These are phyloP conservation scores for Aspergillus awamori DNA, from an alignment of 2,329 filamentous ascomycete genomes.

Conservation along the genomic window DNA sequence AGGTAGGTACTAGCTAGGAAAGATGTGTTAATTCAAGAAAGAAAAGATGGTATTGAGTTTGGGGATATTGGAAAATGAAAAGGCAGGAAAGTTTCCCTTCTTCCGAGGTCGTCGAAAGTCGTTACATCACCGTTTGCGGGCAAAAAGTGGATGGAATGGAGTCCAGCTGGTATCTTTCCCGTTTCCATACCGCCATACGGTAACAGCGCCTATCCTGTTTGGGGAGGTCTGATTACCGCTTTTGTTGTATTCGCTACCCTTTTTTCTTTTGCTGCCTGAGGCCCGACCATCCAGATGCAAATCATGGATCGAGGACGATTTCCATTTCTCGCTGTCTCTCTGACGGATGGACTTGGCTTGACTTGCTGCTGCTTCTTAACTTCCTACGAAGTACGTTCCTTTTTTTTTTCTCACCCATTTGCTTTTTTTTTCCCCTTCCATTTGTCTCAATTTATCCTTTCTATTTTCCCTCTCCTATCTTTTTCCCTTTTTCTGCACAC, in stretches of 20 bases:
- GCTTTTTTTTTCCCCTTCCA: not conserved
- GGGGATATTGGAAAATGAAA: not conserved
- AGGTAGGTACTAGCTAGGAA: not conserved
- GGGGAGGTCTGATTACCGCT: slow-evolving; percentile 8
- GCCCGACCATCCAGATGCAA: slow-evolving; percentile 12
- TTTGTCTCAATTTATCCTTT: not conserved
- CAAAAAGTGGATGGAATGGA: not conserved
- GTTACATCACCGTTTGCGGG: slow-evolving; percentile 26
- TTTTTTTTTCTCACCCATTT: not conserved
- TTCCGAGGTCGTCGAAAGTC: not conserved
- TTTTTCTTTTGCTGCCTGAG: not conserved
- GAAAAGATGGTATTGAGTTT: not conserved
- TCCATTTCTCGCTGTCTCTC: slow-evolving; percentile 7
- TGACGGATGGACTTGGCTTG: not conserved
- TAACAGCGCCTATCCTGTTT: not conserved
- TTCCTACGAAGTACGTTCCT: not conserved
- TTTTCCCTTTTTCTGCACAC: not conserved
- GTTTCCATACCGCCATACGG: slow-evolving; percentile 16
- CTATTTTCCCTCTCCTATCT: not conserved
- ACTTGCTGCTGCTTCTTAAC: not conserved
- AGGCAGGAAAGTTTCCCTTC: not conserved
- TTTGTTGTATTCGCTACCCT: slow-evolving; percentile 17
- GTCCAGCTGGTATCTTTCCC: slow-evolving; percentile 7
- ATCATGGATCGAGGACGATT: slow-evolving; percentile 17
- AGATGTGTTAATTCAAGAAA: no score